These are phyloP conservation scores for Coemansia sp. DNA, from an alignment of 192 early-diverging fungal species.

Conservation along the genomic window DNA sequence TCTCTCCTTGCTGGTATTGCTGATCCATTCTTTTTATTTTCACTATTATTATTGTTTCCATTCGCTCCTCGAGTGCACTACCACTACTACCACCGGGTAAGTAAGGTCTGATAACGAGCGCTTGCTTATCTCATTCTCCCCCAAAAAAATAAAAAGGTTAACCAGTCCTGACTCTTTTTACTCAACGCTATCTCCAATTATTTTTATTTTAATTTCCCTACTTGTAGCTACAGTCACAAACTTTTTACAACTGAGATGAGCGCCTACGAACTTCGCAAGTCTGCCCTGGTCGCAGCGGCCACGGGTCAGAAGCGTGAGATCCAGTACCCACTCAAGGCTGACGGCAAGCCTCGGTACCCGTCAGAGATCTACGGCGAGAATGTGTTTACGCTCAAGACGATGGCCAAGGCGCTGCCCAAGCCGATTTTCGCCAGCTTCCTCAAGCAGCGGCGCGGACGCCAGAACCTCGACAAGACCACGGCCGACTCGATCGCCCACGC, in stretches of 20 bases:
- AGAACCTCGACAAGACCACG: conserved; percentile 86
- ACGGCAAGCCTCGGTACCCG: conserved; percentile 72
- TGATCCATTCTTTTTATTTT: background rate
- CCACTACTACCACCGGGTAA: background rate
- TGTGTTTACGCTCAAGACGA: conserved; percentile 90
- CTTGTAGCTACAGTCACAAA: background rate
- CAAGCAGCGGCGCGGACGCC: conserved; percentile 89
- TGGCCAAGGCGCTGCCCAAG: conserved; percentile 91
- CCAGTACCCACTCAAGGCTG: conserved; percentile 71
- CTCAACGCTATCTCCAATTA: background rate
- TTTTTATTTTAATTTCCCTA: background rate
- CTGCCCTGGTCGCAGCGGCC: conserved; percentile 64
- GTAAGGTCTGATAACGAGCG: background rate
- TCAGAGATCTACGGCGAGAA: conserved; percentile 93
- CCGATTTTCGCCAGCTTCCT: conserved; percentile 90
- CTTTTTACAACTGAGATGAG: conserved; percentile 19
- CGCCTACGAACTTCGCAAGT: conserved; percentile 55
- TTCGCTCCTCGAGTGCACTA: background rate
- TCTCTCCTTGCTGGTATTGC: background rate
- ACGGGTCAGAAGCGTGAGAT: conserved; percentile 68
- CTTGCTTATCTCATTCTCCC: background rate
- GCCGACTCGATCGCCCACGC: conserved; percentile 99
- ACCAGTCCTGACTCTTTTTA: background rate
- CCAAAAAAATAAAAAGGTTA: background rate
- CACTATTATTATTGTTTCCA: background rate